Percentiles rank a stretch among this genome's conserved stretches.
phyloP scores from a whole-genome alignment of 176 grass and related monocot genomes.

The Paspalum vaginatum region DNA sequence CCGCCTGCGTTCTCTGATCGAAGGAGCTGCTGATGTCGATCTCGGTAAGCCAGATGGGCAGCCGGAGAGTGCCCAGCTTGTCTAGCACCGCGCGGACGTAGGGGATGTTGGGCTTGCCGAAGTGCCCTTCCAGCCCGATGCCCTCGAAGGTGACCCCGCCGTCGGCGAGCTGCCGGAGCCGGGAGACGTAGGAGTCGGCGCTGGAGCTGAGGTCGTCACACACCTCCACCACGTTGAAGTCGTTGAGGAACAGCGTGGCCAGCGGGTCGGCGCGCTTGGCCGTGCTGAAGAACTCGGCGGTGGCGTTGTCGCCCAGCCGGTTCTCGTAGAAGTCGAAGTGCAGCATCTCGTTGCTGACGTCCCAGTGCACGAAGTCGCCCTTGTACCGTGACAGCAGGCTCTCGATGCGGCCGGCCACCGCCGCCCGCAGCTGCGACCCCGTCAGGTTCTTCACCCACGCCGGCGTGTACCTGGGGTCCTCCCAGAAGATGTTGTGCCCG shows the following conservation, averaged over 20 bases:
- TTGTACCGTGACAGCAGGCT: constrained; percentile 77
- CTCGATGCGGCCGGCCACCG: constrained; percentile 60
- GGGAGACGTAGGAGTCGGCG: constrained; percentile 66
- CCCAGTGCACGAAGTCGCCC: constrained; percentile 95
- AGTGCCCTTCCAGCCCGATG: constrained; percentile 82
- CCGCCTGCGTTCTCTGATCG: constrained; percentile 54
- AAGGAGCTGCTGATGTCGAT: constrained; percentile 68
- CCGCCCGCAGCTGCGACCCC: constrained; percentile 51
- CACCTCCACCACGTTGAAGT: constrained; percentile 85
- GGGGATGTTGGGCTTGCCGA: constrained; percentile 72
- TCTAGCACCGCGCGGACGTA: constrained; percentile 80
- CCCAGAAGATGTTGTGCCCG: constrained; percentile 99
- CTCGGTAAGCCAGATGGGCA: constrained; percentile 91
- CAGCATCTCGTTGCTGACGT: constrained; percentile 95
- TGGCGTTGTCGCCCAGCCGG: constrained; percentile 66
- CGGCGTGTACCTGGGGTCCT: constrained; percentile 73
- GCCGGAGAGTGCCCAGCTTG: constrained; percentile 73
- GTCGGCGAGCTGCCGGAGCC: constrained; percentile 65
- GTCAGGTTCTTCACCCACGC: constrained; percentile 83
- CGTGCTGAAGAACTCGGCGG: constrained; percentile 70
- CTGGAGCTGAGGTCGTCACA: constrained; percentile 80
- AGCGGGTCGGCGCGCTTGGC: constrained; percentile 72
- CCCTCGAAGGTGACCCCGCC: constrained; percentile 68
- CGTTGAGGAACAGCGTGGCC: constrained; percentile 90
- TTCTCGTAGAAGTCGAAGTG: constrained; percentile 95